phyloP scores from a whole-genome alignment of 305 asterid species.

The Fraxinus greggii region DNA sequence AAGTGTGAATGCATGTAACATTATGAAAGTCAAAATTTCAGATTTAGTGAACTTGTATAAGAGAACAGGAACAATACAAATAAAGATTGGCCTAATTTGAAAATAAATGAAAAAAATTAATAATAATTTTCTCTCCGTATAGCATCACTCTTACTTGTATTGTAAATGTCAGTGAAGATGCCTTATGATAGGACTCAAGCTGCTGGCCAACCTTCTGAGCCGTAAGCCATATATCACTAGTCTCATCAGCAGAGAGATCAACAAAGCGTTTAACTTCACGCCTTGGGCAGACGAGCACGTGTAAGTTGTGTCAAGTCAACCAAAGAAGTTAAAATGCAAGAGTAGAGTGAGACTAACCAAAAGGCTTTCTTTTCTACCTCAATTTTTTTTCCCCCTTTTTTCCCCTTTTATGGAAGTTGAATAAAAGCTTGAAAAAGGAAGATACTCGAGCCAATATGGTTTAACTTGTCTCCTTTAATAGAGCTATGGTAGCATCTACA shows the following conservation, averaged over 20 bases:
- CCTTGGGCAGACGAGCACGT: constrained; percentile 94
- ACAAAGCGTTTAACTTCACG: constrained; percentile 80
- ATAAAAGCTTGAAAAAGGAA: background rate
- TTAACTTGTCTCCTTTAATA: background rate
- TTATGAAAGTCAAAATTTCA: background rate
- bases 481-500: background rate
- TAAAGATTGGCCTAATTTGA: background rate
- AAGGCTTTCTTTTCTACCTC: background rate
- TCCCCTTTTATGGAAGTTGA: background rate
- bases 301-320: constrained; percentile 67
- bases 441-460: background rate
- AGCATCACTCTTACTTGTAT: constrained; percentile 68
- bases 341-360: background rate
- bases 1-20: background rate
- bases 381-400: background rate
- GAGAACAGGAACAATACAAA: background rate
- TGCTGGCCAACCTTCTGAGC: constrained; percentile 78
- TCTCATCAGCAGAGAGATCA: constrained; percentile 87
- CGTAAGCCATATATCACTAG: constrained; percentile 74
- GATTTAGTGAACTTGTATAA: background rate
- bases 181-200: constrained; percentile 86
- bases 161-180: constrained; percentile 80
- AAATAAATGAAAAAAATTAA: background rate
- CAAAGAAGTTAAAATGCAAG: constrained; percentile 17
- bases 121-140: background rate